Evolutionary conservation across 2,329 filamentous ascomycete genomes (phyloP).

Genomic region (Cercospora zeae-maydis): DNA sequence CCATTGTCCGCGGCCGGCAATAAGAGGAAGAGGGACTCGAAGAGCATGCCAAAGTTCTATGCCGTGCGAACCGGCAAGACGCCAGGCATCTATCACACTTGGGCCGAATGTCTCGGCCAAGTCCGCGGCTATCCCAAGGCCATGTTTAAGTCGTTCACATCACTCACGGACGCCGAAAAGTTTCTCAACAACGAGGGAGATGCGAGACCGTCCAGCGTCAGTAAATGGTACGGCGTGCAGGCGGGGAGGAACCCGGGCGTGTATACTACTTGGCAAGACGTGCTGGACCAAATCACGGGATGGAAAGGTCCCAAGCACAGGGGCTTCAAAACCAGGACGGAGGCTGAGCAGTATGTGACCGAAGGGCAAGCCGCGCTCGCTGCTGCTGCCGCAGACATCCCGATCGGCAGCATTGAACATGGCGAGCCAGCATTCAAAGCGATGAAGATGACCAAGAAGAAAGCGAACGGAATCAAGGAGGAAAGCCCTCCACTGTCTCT

Average conservation of each 20-base stretch:
- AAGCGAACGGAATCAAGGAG: constrained; percentile 29
- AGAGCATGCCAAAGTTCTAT: constrained; percentile 55
- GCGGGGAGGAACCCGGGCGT: constrained; percentile 58
- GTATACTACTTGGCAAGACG: constrained; percentile 65
- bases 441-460: constrained; percentile 41
- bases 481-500: constrained; percentile 19
- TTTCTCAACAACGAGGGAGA: constrained; percentile 61
- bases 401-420: constrained; percentile 21
- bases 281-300: constrained; percentile 68
- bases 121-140: constrained; percentile 56
- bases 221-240: constrained; percentile 60
- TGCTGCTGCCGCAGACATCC: constrained; percentile 13
- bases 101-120: constrained; percentile 60
- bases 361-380: constrained; percentile 20
- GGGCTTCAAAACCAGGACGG: constrained; percentile 50
- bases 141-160: constrained; percentile 69
- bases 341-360: constrained; percentile 74
- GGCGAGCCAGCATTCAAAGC: constrained; percentile 37
- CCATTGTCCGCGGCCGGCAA: constrained; percentile 35
- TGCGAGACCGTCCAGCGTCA: constrained; percentile 19
- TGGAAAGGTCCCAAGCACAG: constrained; percentile 62
- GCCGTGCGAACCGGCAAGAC: constrained; percentile 58
- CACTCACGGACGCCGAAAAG: constrained; percentile 69
- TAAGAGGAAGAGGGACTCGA: constrained; percentile 54
- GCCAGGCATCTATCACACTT: constrained; percentile 62